A percentile compares a stretch with the other conserved stretches of the same genome.
Conservation (phyloP, 2,329 filamentous ascomycete species). For the Nectriaceae sp. region DNA sequence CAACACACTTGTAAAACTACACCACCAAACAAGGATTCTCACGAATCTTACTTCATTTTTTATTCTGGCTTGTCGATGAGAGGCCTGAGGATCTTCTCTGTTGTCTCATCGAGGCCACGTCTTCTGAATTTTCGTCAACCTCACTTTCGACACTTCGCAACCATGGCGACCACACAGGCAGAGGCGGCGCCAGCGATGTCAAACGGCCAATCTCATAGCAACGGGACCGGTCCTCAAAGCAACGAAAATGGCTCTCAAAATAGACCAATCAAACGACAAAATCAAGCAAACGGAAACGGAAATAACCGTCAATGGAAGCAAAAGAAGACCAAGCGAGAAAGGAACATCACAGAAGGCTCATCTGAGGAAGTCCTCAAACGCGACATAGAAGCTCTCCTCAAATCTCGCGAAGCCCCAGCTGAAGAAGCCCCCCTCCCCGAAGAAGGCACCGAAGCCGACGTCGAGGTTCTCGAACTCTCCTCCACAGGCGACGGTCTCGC, state of each 20-base stretch:
- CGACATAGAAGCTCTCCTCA: slow-evolving; percentile 61
- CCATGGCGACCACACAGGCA: slow-evolving; percentile 24
- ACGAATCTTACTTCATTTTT: slow-evolving; percentile 1
- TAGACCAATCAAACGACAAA: slow-evolving; percentile 24
- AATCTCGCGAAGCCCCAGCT: slow-evolving; percentile 37
- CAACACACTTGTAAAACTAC: slow-evolving; percentile 2
- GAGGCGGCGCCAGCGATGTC: slow-evolving; percentile 9
- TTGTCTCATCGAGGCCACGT: slow-evolving; percentile 16
- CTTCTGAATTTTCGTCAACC: slow-evolving; percentile 2
- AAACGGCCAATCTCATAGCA: slow-evolving; percentile 16
- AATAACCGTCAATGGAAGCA: slow-evolving; percentile 34
- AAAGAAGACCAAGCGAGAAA: slow-evolving; percentile 60
- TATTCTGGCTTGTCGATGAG: slow-evolving; percentile 19
- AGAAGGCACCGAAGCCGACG: slow-evolving; percentile 73
- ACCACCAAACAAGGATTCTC: background rate
- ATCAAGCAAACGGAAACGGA: slow-evolving; percentile 12
- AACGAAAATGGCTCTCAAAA: slow-evolving; percentile 1
- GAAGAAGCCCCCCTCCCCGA: slow-evolving; percentile 55
- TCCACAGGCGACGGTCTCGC: slow-evolving; percentile 93
- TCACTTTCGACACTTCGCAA: slow-evolving; percentile 20
- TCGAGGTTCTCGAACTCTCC: slow-evolving; percentile 80
- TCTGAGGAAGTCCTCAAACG: slow-evolving; percentile 66
- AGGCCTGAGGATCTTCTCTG: slow-evolving; percentile 16
- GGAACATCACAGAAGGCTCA: slow-evolving; percentile 62
- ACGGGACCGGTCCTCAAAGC: background rate